phyloP scores from a whole-genome alignment of 2,329 filamentous ascomycete species.

The Trichophyton schoenleinii region DNA sequence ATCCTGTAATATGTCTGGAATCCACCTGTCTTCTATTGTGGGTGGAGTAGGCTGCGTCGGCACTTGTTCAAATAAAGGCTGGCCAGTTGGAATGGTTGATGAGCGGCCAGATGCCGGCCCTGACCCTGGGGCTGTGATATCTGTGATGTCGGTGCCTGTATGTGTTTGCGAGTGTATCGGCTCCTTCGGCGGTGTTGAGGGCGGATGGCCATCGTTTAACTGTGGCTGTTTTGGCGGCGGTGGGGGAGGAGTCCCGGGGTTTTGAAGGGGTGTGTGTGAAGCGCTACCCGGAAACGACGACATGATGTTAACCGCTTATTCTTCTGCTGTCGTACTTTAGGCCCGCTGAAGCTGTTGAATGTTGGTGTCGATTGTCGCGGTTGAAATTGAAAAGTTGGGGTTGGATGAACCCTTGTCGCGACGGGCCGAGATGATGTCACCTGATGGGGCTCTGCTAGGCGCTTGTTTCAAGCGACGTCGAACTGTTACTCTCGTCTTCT shows the following conservation, averaged over 20 bases:
- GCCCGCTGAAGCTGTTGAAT: no score
- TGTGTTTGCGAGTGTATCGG: slow-evolving; percentile 13
- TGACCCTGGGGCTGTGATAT: background rate
- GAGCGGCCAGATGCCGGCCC: slow-evolving; percentile 5
- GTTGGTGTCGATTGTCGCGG: no score
- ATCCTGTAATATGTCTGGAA: slow-evolving; percentile 62
- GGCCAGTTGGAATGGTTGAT: slow-evolving; percentile 8
- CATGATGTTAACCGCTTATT: background rate
- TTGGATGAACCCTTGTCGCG: no score
- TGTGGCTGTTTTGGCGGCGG: slow-evolving; percentile 59
- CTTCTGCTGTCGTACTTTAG: no score
- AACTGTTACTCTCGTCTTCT: no score
- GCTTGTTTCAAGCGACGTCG: background rate
- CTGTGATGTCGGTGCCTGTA: slow-evolving; percentile 7
- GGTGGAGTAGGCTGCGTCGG: slow-evolving; percentile 21
- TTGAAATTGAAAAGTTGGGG: no score
- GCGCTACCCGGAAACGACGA: background rate
- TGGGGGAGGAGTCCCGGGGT: slow-evolving; percentile 49
- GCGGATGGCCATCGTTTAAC: slow-evolving; percentile 38
- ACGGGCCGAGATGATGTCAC: background rate
- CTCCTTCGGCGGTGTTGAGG: slow-evolving; percentile 20
- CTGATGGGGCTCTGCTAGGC: background rate
- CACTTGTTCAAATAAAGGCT: slow-evolving; percentile 9
- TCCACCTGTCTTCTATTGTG: slow-evolving; percentile 52
- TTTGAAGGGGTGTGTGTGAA: slow-evolving; percentile 14